Conservation (phyloP, 352 stramenopile genomes). For the Peronospora destructor region DNA sequence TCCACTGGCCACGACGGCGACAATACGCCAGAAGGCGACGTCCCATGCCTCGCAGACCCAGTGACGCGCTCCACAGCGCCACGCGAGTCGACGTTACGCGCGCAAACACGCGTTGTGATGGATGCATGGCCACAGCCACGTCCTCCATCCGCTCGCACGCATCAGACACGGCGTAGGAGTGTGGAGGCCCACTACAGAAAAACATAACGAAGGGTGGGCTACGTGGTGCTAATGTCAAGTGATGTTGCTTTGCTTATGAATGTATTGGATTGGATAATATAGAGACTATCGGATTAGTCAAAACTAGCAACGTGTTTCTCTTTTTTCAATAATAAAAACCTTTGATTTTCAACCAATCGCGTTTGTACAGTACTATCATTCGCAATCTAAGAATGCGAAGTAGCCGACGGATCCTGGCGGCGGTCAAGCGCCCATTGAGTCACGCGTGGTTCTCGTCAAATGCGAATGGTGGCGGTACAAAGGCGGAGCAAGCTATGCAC, state of each 20-base stretch:
- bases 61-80: conserved; percentile 42
- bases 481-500: conserved; percentile 72
- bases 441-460: conserved; percentile 18
- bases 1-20: conserved; percentile 23
- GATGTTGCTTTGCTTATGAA: neutral
- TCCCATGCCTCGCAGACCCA: conserved; percentile 21
- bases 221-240: conserved; percentile 10
- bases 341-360: too few species aligned
- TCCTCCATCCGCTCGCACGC: conserved; percentile 30
- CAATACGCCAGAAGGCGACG: conserved; percentile 38
- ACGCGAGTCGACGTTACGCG: conserved; percentile 40
- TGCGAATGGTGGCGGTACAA: conserved; percentile 17
- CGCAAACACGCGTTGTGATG: conserved; percentile 43
- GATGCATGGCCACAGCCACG: conserved; percentile 51
- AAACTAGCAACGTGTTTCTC: too few species aligned
- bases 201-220: conserved; percentile 34
- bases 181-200: conserved; percentile 65
- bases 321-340: too few species aligned
- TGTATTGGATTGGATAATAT: neutral
- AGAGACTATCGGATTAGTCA: too few species aligned
- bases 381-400: conserved; percentile 11
- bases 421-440: conserved; percentile 13
- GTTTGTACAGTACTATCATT: too few species aligned
- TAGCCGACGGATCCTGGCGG: conserved; percentile 17
- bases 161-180: conserved; percentile 36